Evolutionary conservation across 2,329 filamentous ascomycete genomes (phyloP), one percentile per base, ranked within the genome.

Genomic region (Aspergillus pseudoterreus): DNA sequence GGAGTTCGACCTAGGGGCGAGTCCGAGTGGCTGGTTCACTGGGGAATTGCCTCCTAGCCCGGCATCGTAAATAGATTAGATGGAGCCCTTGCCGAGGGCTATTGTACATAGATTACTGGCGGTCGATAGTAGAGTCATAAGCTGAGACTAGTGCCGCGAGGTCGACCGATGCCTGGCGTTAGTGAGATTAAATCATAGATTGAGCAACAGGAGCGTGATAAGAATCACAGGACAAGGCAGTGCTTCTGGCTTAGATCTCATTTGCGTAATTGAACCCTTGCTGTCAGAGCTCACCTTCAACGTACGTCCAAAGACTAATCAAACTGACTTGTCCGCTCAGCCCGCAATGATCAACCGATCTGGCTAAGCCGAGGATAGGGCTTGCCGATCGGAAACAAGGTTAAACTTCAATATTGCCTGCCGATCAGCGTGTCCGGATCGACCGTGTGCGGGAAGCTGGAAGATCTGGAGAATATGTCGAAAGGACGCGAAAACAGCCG

Each of bases 11-110:
- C 71, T 88, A n/a, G 85, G 85, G 0, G 44, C 64, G 1, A 67
- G 75, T 33, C 75, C 79, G 5, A 70, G 61, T 14, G 67, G 76
- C 51, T 88, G 85, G 85, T 78, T 78, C 4, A 82, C 78, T 1
- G 84, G 82, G 0, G 71, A 75, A n/a, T 57, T 76, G 47, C 85
- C 84, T 11, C 85, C 85, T 2, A 86, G 81, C 59, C 82, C 82
- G 17, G 82, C 78, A 38, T 69, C 64, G 11, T 60, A 53, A 49
- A 47, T 38, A n/a, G 35, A 38, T 38, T 38, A 38, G 35, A n/a
- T 6, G 12, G n/a, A 15, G 35, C 35, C 14, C 15, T 38, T 17
- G 14, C 35, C 15, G 33, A 6, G 15, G 15, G 14, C 35, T 24
- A 45, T 32, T 45, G 43, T 45, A 45, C 43, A 45, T 45, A 45